Conservation (phyloP, 176 grass and related monocot species). For the Hsuehochloa calcarea region DNA sequence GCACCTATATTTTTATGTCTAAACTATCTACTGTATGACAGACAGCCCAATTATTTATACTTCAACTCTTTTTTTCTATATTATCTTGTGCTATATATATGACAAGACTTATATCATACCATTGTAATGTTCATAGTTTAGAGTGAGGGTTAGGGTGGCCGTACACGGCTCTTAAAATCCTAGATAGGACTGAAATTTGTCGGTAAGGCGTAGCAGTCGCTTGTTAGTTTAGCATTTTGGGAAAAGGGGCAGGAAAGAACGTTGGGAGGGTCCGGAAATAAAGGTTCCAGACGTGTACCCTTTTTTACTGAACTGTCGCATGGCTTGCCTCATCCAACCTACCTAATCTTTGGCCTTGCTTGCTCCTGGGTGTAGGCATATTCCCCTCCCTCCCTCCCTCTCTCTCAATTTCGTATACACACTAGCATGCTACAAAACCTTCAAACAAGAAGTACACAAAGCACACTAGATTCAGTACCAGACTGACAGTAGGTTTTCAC, state of each 20-base stretch:
- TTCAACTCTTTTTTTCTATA: no score
- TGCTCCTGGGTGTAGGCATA: conserved; percentile 55
- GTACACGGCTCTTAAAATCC: background rate
- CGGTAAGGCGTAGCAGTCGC: background rate
- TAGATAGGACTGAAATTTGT: background rate
- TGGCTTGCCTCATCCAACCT: conserved; percentile 38
- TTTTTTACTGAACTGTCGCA: conserved; percentile 36
- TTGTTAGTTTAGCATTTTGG: background rate
- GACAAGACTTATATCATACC: no score
- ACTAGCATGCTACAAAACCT: background rate
- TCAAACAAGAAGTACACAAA: background rate
- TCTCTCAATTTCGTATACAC: background rate
- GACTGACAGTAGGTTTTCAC: background rate
- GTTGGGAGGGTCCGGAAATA: conserved; percentile 25
- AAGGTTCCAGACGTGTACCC: conserved; percentile 36
- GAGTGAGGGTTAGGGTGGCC: background rate
- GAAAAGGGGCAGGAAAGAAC: background rate
- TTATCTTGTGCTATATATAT: no score
- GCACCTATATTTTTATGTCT: no score
- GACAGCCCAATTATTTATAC: no score
- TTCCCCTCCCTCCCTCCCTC: background rate
- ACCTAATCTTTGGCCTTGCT: conserved; percentile 49
- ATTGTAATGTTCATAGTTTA: no score
- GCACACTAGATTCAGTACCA: background rate
- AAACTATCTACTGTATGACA: no score